Percentiles rank a stretch among this genome's conserved stretches.
Conservation (phyloP, 2,329 filamentous ascomycete genomes). For the Botrytis deweyae region DNA sequence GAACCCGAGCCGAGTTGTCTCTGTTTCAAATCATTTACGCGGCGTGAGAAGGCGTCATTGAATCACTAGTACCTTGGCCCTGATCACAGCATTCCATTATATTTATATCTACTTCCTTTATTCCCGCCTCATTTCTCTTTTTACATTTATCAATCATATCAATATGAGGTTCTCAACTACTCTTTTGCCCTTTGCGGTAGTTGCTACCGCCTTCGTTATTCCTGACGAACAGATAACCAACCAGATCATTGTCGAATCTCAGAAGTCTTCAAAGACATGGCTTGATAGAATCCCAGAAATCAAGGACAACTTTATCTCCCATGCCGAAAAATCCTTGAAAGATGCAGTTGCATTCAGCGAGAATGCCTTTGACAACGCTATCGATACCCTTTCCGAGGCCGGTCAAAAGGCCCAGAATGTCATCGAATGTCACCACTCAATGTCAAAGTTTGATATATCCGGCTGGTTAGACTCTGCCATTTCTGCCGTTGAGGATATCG, state of each 20-base stretch:
- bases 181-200: constrained; percentile 50
- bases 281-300: constrained; percentile 40
- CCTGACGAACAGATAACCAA: constrained; percentile 50
- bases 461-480: constrained; percentile 40
- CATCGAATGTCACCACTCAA: constrained; percentile 37
- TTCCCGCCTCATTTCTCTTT: constrained; percentile 9
- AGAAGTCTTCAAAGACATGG: constrained; percentile 36
- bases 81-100: constrained; percentile 11
- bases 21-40: neutral
- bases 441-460: constrained; percentile 38
- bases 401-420: constrained; percentile 28
- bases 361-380: constrained; percentile 39
- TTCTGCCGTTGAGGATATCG: constrained; percentile 39
- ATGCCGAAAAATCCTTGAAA: constrained; percentile 34
- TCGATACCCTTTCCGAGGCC: constrained; percentile 31
- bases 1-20: neutral
- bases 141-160: constrained; percentile 21
- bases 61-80: constrained; percentile 3
- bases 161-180: constrained; percentile 43
- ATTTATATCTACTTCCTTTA: neutral
- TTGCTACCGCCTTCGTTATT: constrained; percentile 53
- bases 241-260: constrained; percentile 43
- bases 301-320: constrained; percentile 35
- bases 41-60: constrained; percentile 17
- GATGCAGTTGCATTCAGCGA: constrained; percentile 31